phyloP scores from a whole-genome alignment of 1,139 yeast genomes.

The Protomyces gravidus region DNA sequence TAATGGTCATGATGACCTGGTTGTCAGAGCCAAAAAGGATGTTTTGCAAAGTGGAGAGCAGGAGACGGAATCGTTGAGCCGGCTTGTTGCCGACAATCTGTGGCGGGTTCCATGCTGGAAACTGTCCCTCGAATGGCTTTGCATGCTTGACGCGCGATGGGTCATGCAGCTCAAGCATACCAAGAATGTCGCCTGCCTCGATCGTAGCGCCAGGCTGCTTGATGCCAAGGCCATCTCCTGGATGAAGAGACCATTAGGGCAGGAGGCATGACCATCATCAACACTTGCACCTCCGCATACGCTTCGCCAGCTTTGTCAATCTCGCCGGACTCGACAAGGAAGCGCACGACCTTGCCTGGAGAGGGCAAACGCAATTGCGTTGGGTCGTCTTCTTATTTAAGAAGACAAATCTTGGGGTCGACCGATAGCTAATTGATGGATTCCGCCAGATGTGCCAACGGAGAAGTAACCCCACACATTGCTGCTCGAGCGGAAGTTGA shows the following conservation, averaged over 20 bases:
- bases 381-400: slow-evolving; percentile 95
- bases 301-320: slow-evolving; percentile 89
- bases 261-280: slow-evolving; percentile 71
- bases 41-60: slow-evolving; percentile 61
- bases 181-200: slow-evolving; percentile 93
- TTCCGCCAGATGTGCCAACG: slow-evolving; percentile 92
- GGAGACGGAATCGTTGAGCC: slow-evolving; percentile 62
- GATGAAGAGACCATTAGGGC: too few relatives aligned
- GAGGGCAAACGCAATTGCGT: slow-evolving; percentile 98
- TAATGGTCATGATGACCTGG: slow-evolving; percentile 84
- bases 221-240: slow-evolving; percentile 88
- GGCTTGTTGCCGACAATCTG: slow-evolving; percentile 77
- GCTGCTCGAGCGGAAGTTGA: slow-evolving; percentile 92
- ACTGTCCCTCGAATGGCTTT: slow-evolving; percentile 85
- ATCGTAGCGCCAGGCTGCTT: slow-evolving; percentile 98
- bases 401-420: slow-evolving; percentile 86
- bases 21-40: slow-evolving; percentile 89
- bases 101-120: slow-evolving; percentile 85
- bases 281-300: slow-evolving; percentile 96
- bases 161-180: slow-evolving; percentile 88
- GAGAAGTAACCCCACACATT: slow-evolving; percentile 99
- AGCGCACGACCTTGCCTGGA: slow-evolving; percentile 95
- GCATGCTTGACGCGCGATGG: slow-evolving; percentile 98
- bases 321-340: slow-evolving; percentile 90
- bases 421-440: slow-evolving; percentile 93